A percentile compares a stretch with the other conserved stretches of the same genome.
These are phyloP conservation scores for Tripterygium wilfordii DNA, from an alignment of 177 flowering plant genomes.

Conservation along the genomic window DNA sequence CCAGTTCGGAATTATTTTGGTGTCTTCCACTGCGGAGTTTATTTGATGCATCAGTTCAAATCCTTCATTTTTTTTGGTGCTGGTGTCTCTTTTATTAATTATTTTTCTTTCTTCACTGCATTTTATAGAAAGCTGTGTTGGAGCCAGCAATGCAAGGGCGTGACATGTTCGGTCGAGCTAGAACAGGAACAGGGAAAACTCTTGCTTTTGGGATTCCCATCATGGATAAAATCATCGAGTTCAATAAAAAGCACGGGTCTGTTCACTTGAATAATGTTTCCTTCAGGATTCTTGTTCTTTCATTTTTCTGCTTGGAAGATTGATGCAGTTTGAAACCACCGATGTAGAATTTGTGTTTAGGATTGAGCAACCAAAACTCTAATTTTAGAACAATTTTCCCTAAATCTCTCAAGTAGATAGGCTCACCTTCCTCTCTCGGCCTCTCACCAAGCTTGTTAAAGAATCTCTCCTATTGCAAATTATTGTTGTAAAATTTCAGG, in stretches of 20 bases:
- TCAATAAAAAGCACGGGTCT: constrained; percentile 79
- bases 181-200: constrained; percentile 98
- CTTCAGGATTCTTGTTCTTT: background rate
- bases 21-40: no score
- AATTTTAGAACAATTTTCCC: no score
- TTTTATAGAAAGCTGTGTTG: constrained; percentile 74
- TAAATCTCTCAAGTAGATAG: no score
- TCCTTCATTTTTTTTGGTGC: background rate
- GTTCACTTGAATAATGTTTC: constrained; percentile 16
- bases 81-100: background rate
- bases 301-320: background rate
- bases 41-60: no score
- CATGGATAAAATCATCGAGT: constrained; percentile 66
- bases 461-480: no score
- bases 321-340: no score
- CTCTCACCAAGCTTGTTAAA: no score
- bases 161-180: constrained; percentile 92
- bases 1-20: no score
- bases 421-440: no score
- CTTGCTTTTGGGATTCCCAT: constrained; percentile 95
- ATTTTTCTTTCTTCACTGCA: background rate
- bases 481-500: no score
- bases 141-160: constrained; percentile 98
- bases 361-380: no score
- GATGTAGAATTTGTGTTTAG: no score